These are phyloP conservation scores for Stereum hirsutum DNA, from an alignment of 1,284 basidiomycete species.

Conservation along the genomic window DNA sequence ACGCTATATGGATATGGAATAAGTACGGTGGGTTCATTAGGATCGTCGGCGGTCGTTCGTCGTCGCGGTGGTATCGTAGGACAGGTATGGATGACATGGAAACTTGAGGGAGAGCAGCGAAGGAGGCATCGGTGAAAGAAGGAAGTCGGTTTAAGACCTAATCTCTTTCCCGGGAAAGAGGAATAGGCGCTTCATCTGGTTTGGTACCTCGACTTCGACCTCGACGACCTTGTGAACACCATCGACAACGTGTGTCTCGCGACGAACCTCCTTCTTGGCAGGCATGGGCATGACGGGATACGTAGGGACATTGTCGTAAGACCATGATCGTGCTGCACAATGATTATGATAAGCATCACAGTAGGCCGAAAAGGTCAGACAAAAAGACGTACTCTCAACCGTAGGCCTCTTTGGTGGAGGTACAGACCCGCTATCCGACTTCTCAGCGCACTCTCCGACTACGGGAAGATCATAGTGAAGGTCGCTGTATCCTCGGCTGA, in stretches of 20 bases:
- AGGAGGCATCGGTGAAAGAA: constrained; percentile 1
- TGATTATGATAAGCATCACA: constrained; percentile 9
- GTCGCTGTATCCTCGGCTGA: constrained; percentile 26
- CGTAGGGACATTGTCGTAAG: constrained; percentile 57
- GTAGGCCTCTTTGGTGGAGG: constrained; percentile 15
- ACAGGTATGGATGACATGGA: constrained; percentile 1
- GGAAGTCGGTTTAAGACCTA: background rate
- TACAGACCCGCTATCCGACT: constrained; percentile 9
- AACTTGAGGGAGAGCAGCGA: constrained; percentile 3
- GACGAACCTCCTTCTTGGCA: constrained; percentile 42
- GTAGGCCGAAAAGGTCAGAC: background rate
- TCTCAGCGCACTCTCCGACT: background rate
- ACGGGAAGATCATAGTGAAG: constrained; percentile 13
- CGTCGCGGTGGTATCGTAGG: constrained; percentile 5
- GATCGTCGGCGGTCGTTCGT: constrained; percentile 4
- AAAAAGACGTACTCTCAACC: constrained; percentile 20
- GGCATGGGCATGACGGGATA: constrained; percentile 55
- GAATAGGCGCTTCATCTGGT: constrained; percentile 38
- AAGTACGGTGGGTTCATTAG: constrained; percentile 5
- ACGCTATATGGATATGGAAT: constrained; percentile 2
- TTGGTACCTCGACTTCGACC: constrained; percentile 38
- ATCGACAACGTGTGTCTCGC: constrained; percentile 35
- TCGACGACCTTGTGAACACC: constrained; percentile 42
- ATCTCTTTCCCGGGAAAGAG: constrained; percentile 30
- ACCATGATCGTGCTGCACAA: constrained; percentile 51